Evolutionary conservation across 78 protist species (phyloP).

Genomic region (Emiliania huxleyi): DNA sequence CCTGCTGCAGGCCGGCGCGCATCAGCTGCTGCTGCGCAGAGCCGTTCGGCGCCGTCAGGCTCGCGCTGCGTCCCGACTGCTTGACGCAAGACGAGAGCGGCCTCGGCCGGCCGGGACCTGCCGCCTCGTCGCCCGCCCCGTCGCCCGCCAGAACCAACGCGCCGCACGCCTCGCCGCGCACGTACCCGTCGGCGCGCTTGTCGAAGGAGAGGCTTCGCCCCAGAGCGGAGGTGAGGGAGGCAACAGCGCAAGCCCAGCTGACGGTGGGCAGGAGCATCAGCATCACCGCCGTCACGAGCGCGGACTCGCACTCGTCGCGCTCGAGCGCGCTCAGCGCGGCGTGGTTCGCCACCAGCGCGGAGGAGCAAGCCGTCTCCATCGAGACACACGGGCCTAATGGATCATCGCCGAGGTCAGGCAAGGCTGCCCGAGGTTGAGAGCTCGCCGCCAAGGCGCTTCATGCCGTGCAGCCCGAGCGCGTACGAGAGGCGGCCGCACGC

Average conservation of each 20-base stretch:
- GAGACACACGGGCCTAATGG: slow-evolving; percentile 78
- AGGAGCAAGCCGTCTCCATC: slow-evolving; percentile 60
- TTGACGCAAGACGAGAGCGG: neutral
- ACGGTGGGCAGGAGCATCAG: neutral
- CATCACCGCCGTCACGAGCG: neutral
- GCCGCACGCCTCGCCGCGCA: neutral
- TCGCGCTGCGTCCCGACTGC: neutral
- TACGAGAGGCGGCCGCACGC: slow-evolving; percentile 69
- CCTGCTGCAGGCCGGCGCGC: neutral
- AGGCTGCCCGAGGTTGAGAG: no score
- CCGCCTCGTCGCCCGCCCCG: neutral
- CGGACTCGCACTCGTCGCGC: neutral
- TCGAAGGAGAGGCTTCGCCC: neutral
- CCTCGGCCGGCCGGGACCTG: neutral
- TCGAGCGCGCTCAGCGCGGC: neutral
- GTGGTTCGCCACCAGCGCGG: neutral
- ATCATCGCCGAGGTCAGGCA: no score
- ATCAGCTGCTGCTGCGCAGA: neutral
- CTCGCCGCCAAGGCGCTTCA: no score
- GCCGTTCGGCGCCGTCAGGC: neutral
- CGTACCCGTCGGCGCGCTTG: neutral
- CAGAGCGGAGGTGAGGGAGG: neutral
- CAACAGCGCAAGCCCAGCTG: neutral
- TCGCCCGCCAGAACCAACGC: neutral
- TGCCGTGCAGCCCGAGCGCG: slow-evolving; percentile 68